Percentiles rank a stretch among this genome's conserved stretches.
Conservation (phyloP, 768 basidiomycete genomes). For the Coprinopsis cinerea region DNA sequence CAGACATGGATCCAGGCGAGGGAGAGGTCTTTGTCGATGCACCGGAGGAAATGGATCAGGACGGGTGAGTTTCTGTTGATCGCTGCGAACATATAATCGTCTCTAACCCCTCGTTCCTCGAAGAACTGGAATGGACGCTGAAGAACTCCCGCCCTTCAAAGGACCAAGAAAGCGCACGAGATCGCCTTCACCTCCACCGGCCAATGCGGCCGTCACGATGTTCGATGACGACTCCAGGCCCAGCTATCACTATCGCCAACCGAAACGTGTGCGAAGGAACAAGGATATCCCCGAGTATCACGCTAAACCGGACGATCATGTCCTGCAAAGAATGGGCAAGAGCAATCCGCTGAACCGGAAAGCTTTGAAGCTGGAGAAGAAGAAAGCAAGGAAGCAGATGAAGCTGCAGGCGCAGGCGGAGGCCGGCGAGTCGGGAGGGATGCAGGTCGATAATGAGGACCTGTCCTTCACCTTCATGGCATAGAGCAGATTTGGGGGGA, state of each 20-base stretch:
- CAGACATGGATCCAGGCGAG: slow-evolving; percentile 30
- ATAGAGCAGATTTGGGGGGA: too few species aligned
- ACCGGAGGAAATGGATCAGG: slow-evolving; percentile 37
- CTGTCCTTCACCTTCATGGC: slow-evolving; percentile 46
- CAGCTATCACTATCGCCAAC: slow-evolving; percentile 30
- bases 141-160: slow-evolving; percentile 26
- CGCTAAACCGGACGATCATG: slow-evolving; percentile 40
- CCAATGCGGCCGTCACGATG: slow-evolving; percentile 9
- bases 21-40: slow-evolving; percentile 37
- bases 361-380: slow-evolving; percentile 58
- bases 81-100: not conserved
- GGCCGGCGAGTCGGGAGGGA: slow-evolving; percentile 18
- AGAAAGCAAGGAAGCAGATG: slow-evolving; percentile 51
- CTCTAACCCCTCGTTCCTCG: too few species aligned
- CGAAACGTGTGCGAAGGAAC: slow-evolving; percentile 56
- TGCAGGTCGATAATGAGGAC: slow-evolving; percentile 45
- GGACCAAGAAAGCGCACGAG: slow-evolving; percentile 30
- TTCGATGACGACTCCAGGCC: slow-evolving; percentile 11
- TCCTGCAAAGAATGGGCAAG: slow-evolving; percentile 38
- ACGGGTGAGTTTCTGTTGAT: slow-evolving; percentile 23
- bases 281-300: slow-evolving; percentile 53
- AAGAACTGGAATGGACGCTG: slow-evolving; percentile 30
- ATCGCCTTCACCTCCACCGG: slow-evolving; percentile 25
- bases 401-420: slow-evolving; percentile 21
- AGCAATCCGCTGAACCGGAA: slow-evolving; percentile 58